phyloP scores from a whole-genome alignment of 208 protist genomes.

The Angomonas ambiguus region DNA sequence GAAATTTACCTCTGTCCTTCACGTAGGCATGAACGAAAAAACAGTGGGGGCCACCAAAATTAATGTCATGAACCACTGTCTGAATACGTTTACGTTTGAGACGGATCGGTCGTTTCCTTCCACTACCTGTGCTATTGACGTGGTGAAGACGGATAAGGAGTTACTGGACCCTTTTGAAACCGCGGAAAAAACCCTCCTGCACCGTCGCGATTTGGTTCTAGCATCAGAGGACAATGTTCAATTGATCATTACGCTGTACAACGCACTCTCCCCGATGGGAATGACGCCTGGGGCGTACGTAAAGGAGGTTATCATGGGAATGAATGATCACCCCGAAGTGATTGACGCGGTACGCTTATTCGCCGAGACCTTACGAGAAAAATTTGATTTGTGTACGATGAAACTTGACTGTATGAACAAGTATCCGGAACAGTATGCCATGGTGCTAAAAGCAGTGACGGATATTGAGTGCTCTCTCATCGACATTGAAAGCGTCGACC shows the following conservation, averaged over 20 bases:
- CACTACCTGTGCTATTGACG: slow-evolving; percentile 72
- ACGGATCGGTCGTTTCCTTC: slow-evolving; percentile 79
- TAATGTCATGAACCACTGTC: slow-evolving; percentile 63
- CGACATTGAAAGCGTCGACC: slow-evolving; percentile 39
- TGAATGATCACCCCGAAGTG: slow-evolving; percentile 49
- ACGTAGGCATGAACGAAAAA: slow-evolving; percentile 21
- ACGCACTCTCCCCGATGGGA: slow-evolving; percentile 61
- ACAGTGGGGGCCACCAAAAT: slow-evolving; percentile 17
- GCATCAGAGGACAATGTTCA: slow-evolving; percentile 38
- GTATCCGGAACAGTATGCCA: slow-evolving; percentile 74
- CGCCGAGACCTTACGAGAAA: slow-evolving; percentile 28
- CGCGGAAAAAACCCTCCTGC: slow-evolving; percentile 53
- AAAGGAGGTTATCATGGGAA: slow-evolving; percentile 73
- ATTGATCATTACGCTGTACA: slow-evolving; percentile 47
- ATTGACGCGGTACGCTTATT: slow-evolving; percentile 47
- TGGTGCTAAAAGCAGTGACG: slow-evolving; percentile 81
- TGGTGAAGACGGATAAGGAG: slow-evolving; percentile 36
- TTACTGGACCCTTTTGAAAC: slow-evolving; percentile 73
- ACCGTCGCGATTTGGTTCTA: slow-evolving; percentile 47
- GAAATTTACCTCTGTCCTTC: slow-evolving; percentile 62
- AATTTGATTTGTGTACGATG: slow-evolving; percentile 56
- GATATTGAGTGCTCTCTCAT: slow-evolving; percentile 86
- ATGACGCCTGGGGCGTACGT: slow-evolving; percentile 74
- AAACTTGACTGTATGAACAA: slow-evolving; percentile 43
- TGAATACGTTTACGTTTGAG: slow-evolving; percentile 70